Evolutionary conservation across 2,329 filamentous ascomycete genomes (phyloP).

Genomic region (Aureobasidium sp.): DNA sequence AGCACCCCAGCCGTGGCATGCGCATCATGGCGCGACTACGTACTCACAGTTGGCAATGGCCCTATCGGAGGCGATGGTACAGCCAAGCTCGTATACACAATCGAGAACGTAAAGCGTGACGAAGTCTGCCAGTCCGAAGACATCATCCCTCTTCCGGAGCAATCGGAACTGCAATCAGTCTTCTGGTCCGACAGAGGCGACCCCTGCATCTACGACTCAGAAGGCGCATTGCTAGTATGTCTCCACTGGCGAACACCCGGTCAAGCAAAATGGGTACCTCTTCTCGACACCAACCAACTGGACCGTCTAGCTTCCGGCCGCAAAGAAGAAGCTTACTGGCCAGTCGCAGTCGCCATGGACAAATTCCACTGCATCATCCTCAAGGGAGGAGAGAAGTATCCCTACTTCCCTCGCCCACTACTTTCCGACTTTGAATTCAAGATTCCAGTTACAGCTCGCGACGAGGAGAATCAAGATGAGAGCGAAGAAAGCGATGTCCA

Average conservation of each 20-base stretch:
- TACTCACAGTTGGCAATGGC: conserved; percentile 93
- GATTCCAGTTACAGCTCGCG: conserved; percentile 56
- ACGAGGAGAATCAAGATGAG: conserved; percentile 31
- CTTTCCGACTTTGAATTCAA: conserved; percentile 91
- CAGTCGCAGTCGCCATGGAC: conserved; percentile 81
- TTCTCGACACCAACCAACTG: conserved; percentile 81
- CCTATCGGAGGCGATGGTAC: conserved; percentile 70
- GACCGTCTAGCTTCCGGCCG: conserved; percentile 73
- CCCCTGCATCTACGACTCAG: conserved; percentile 91
- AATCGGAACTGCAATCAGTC: conserved; percentile 64
- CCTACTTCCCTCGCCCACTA: conserved; percentile 82
- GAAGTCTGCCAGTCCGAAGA: conserved; percentile 95
- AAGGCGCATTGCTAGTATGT: conserved; percentile 77
- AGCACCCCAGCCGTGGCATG: conserved; percentile 84
- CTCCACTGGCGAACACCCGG: conserved; percentile 83
- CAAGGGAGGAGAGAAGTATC: conserved; percentile 87
- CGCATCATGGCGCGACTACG: conserved; percentile 88
- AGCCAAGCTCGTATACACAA: conserved; percentile 75
- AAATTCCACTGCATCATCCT: conserved; percentile 99
- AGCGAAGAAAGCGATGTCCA: conserved; percentile 26
- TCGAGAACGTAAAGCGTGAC: conserved; percentile 89
- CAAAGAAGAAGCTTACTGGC: conserved; percentile 89
- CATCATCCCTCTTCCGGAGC: conserved; percentile 71
- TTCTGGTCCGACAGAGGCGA: conserved; percentile 95
- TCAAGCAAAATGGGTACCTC: conserved; percentile 81